These are phyloP conservation scores for Cutaneotrichosporon cavernicola DNA, from an alignment of 1,284 basidiomycete genomes.

Conservation along the genomic window DNA sequence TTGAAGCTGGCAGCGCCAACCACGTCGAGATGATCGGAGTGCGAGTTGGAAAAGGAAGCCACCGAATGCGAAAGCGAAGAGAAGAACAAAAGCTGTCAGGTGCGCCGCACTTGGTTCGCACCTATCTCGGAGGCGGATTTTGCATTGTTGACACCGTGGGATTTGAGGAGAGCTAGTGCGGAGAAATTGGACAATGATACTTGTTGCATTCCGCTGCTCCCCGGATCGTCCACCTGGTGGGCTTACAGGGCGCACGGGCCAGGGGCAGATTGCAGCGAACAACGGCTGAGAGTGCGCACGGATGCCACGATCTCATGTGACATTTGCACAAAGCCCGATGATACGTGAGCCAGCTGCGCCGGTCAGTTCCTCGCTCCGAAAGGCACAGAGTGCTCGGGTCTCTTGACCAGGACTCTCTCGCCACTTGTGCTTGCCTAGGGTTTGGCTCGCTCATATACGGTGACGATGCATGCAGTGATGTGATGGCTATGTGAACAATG, in stretches of 20 bases:
- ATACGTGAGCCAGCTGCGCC: background rate
- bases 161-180: background rate
- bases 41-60: too few species aligned
- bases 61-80: too few species aligned
- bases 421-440: background rate
- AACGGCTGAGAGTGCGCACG: background rate
- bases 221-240: background rate
- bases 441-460: background rate
- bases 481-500: conserved; percentile 7
- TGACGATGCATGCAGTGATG: conserved; percentile 4
- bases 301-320: background rate
- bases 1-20: too few species aligned
- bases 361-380: background rate
- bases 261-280: background rate
- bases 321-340: background rate
- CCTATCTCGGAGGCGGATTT: too few species aligned
- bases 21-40: too few species aligned
- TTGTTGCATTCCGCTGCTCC: background rate
- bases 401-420: background rate
- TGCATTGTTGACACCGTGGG: too few species aligned
- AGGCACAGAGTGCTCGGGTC: background rate
- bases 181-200: background rate
- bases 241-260: background rate
- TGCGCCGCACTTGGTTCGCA: too few species aligned
- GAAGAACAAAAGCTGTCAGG: too few species aligned